A percentile compares a stretch with the other conserved stretches of the same genome.
Evolutionary conservation across 768 basidiomycete species (phyloP).

Genomic region (Symmetrospora coprosmae): DNA sequence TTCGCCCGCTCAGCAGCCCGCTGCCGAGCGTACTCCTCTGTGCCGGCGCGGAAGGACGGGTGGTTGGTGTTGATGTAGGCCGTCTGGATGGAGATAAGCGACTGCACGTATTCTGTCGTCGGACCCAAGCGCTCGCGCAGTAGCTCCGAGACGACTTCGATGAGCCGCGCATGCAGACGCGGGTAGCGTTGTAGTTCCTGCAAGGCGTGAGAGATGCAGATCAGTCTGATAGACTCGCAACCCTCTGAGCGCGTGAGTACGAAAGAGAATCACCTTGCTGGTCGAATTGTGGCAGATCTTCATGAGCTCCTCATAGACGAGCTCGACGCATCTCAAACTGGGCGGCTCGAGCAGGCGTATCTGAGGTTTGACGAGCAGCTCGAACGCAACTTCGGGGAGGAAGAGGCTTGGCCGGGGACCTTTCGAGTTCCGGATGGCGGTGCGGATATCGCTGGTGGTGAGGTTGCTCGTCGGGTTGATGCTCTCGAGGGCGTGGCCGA

Average conservation of each 20-base stretch:
- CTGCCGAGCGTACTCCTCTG: background rate
- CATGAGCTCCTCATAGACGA: constrained; percentile 97
- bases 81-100: constrained; percentile 88
- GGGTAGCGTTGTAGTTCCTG: constrained; percentile 96
- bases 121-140: constrained; percentile 88
- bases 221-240: background rate
- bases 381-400: constrained; percentile 93
- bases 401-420: constrained; percentile 91
- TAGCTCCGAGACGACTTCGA: constrained; percentile 93
- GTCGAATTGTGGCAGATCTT: constrained; percentile 99
- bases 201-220: background rate
- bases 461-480: constrained; percentile 85
- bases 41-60: constrained; percentile 54
- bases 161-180: constrained; percentile 72
- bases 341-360: constrained; percentile 92
- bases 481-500: constrained; percentile 73
- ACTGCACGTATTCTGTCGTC: constrained; percentile 89
- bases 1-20: background rate
- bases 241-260: no score
- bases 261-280: constrained; percentile 15
- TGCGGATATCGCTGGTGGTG: constrained; percentile 86
- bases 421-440: constrained; percentile 94
- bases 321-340: constrained; percentile 83
- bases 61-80: constrained; percentile 99
- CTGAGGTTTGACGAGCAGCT: constrained; percentile 91